Conservation (phyloP, 108 stramenopile genomes). For the Conticribra weissflogii region DNA sequence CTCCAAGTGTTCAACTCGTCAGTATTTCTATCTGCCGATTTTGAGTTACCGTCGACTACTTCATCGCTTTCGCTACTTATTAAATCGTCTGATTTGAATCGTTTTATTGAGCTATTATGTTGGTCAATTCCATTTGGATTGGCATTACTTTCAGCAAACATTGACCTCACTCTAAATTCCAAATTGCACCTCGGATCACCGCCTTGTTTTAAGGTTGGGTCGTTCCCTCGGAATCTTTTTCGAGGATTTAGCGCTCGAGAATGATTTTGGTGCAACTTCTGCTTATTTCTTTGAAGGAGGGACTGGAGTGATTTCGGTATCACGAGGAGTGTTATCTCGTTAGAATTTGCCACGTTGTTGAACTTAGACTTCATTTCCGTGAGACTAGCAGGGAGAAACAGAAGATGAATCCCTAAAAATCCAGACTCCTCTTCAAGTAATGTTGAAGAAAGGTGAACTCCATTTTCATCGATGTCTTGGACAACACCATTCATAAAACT, state of each 20-base stretch:
- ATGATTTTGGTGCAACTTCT: conserved; percentile 16
- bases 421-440: conserved; percentile 67
- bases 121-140: too few relatives aligned
- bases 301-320: conserved; percentile 32
- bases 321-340: not conserved
- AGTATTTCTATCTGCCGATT: too few relatives aligned
- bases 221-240: conserved; percentile 55
- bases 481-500: not conserved
- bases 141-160: not conserved
- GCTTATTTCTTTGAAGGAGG: conserved; percentile 7
- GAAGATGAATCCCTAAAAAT: conserved; percentile 57
- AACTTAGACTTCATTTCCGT: not conserved
- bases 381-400: conserved; percentile 43
- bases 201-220: conserved; percentile 70
- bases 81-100: conserved; percentile 9
- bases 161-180: conserved; percentile 37
- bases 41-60: too few relatives aligned
- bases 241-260: conserved; percentile 30
- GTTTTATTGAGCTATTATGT: too few relatives aligned
- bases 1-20: conserved; percentile 2
- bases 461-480: too few relatives aligned
- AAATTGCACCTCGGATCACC: conserved; percentile 76
- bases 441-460: not conserved
- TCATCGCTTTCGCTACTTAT: not conserved
- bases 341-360: not conserved